Evolutionary conservation across 768 basidiomycete species (phyloP).

Genomic region (Mycena albidolilacea): DNA sequence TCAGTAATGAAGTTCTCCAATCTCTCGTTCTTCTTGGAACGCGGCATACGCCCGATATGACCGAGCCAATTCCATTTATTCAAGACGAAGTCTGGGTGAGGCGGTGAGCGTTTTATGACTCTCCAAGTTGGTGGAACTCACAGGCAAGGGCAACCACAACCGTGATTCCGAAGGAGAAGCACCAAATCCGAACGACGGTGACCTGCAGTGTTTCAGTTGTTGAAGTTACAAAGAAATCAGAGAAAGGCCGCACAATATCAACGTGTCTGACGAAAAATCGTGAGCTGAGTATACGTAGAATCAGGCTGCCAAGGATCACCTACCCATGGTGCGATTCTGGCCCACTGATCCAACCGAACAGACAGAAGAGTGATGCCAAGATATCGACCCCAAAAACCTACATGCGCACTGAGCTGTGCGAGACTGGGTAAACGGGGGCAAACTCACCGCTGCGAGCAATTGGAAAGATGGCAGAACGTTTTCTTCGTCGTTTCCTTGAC

Average conservation of each 20-base stretch:
- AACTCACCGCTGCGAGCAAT: conserved; percentile 26
- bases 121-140: background rate
- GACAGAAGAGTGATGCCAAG: conserved; percentile 31
- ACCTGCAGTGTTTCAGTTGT: conserved; percentile 10
- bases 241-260: conserved; percentile 21
- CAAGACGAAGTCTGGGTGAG: conserved; percentile 16
- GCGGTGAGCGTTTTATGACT: background rate
- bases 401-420: background rate
- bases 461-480: conserved; percentile 30
- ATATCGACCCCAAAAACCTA: conserved; percentile 32
- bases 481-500: conserved; percentile 34
- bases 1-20: conserved; percentile 29
- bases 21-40: conserved; percentile 29
- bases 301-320: background rate
- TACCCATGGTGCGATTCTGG: conserved; percentile 25
- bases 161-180: conserved; percentile 30
- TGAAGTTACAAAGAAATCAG: background rate
- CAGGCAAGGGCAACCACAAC: conserved; percentile 33
- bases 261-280: conserved; percentile 23
- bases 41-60: conserved; percentile 20
- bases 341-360: conserved; percentile 34
- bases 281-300: background rate
- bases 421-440: background rate
- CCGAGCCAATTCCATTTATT: conserved; percentile 34
- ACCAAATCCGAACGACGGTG: conserved; percentile 33